Conservation (phyloP, 176 grass and related monocot species). For the Aegilops longissima region DNA sequence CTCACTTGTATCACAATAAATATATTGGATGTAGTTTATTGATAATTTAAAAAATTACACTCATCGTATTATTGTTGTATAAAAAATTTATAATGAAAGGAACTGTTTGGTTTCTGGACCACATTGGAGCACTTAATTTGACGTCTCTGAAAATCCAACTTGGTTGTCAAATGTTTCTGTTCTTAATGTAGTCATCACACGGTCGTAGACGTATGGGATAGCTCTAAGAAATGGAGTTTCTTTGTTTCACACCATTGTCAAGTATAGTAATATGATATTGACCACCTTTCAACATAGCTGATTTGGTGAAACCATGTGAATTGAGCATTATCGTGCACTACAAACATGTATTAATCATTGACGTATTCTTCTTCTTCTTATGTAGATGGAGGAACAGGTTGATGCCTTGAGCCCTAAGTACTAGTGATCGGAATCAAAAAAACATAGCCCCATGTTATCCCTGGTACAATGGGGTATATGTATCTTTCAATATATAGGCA, state of each 20-base stretch:
- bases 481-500: conserved; percentile 38
- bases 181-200: neutral
- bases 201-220: neutral
- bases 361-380: neutral
- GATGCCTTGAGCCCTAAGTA: conserved; percentile 49
- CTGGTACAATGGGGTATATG: conserved; percentile 20
- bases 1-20: neutral
- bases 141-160: neutral
- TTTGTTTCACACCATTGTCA: neutral
- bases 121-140: too few species aligned
- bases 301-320: neutral
- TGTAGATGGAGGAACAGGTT: conserved; percentile 86
- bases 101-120: neutral
- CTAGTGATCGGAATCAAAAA: conserved; percentile 14
- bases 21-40: neutral
- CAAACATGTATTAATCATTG: neutral
- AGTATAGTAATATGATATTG: neutral
- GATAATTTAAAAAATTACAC: neutral
- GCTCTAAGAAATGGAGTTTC: neutral
- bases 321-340: too few species aligned
- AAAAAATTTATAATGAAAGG: neutral
- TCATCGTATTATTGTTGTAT: neutral
- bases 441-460: conserved; percentile 25
- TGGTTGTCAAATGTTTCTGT: neutral
- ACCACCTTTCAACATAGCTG: neutral